Percentiles rank a stretch among this genome's conserved stretches.
Conservation (phyloP, 2,329 filamentous ascomycete genomes). For the Ophiosphaerella narmari region DNA sequence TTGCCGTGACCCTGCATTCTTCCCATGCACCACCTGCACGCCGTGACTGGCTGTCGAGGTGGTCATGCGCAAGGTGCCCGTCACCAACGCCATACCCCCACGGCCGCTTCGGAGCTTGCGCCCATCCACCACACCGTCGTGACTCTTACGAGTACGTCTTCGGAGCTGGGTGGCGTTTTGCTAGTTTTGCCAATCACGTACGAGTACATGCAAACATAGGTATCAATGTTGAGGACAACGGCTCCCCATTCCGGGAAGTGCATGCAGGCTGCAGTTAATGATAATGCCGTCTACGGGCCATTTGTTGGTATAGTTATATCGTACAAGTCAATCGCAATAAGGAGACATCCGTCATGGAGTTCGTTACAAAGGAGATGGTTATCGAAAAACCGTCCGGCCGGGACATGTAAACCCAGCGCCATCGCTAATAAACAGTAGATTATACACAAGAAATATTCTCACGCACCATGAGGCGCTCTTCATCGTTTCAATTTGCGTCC, state of each 20-base stretch:
- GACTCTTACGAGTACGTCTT: neutral
- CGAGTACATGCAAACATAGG: no score
- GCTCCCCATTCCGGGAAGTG: no score
- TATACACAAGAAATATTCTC: slow-evolving; percentile 5
- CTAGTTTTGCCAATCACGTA: no score
- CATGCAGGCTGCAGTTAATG: no score
- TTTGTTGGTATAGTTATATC: neutral
- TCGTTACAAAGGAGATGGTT: slow-evolving; percentile 20
- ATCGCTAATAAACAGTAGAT: slow-evolving; percentile 17
- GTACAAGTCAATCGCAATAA: neutral
- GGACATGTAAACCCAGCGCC: slow-evolving; percentile 16
- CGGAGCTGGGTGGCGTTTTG: no score
- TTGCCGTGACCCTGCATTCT: slow-evolving; percentile 9
- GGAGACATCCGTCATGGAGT: slow-evolving; percentile 1
- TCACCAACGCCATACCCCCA: slow-evolving; percentile 6
- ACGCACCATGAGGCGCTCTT: neutral
- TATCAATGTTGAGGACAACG: neutral
- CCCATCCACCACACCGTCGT: slow-evolving; percentile 8
- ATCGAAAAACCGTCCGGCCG: neutral
- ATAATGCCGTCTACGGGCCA: no score
- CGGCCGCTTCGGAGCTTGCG: slow-evolving; percentile 4
- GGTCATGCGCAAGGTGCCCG: slow-evolving; percentile 12
- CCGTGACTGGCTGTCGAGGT: slow-evolving; percentile 23
- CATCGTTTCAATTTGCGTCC: slow-evolving; percentile 9
- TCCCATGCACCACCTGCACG: slow-evolving; percentile 4